Percentiles rank a stretch among this genome's conserved stretches.
Conservation (phyloP, 352 stramenopile species). For the Globisporangium perplexum region DNA sequence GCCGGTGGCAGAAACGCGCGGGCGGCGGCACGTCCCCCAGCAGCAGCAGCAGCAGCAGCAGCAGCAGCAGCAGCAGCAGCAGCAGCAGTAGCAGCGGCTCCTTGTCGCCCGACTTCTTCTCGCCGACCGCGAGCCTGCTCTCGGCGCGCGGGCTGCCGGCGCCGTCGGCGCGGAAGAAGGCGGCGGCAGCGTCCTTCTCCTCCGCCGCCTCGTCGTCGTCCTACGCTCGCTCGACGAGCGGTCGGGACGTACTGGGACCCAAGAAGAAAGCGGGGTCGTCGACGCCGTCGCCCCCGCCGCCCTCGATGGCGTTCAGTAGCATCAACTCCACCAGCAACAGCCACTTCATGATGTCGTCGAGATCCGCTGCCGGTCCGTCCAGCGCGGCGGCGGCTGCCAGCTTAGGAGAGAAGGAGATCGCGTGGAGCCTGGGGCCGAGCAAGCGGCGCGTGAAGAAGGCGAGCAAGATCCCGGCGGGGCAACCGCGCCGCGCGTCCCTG, state of each 20-base stretch:
- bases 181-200: neutral
- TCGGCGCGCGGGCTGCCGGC: slow-evolving; percentile 7
- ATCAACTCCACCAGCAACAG: neutral
- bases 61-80: slow-evolving; percentile 27
- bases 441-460: slow-evolving; percentile 31
- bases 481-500: slow-evolving; percentile 9
- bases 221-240: neutral
- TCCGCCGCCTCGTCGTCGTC: neutral
- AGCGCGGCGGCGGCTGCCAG: neutral
- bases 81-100: slow-evolving; percentile 17
- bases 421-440: slow-evolving; percentile 24
- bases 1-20: neutral
- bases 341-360: slow-evolving; percentile 8
- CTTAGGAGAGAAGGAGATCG: slow-evolving; percentile 5
- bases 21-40: slow-evolving; percentile 19
- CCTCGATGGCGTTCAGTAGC: neutral
- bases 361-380: neutral
- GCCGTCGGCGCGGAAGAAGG: slow-evolving; percentile 8
- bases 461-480: slow-evolving; percentile 11
- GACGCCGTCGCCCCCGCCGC: neutral
- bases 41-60: slow-evolving; percentile 23
- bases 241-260: neutral
- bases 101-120: slow-evolving; percentile 22
- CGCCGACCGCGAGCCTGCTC: slow-evolving; percentile 10
- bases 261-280: slow-evolving; percentile 13